phyloP scores from a whole-genome alignment of 768 basidiomycete genomes.

The Lentinula raphanica region DNA sequence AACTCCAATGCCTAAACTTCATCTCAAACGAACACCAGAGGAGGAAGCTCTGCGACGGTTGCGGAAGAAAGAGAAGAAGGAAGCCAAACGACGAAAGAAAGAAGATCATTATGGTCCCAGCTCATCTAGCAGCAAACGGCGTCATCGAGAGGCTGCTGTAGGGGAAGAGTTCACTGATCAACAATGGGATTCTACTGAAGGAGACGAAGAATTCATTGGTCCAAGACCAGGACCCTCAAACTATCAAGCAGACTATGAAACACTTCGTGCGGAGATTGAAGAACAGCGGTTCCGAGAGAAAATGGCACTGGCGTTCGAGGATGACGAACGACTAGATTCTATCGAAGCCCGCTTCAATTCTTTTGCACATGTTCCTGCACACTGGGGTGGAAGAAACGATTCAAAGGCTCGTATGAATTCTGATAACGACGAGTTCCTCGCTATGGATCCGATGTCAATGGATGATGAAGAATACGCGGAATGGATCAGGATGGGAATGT shows the following conservation, averaged over 20 bases:
- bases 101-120: slow-evolving; percentile 7
- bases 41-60: slow-evolving; percentile 45
- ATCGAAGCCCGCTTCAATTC: slow-evolving; percentile 61
- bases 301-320: slow-evolving; percentile 65
- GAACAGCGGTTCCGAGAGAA: slow-evolving; percentile 67
- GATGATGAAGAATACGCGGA: slow-evolving; percentile 86
- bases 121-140: slow-evolving; percentile 19
- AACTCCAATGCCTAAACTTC: slow-evolving; percentile 33
- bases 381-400: slow-evolving; percentile 3
- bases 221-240: slow-evolving; percentile 8
- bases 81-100: slow-evolving; percentile 24
- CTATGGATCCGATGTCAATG: slow-evolving; percentile 45
- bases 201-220: slow-evolving; percentile 14
- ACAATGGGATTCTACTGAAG: slow-evolving; percentile 42
- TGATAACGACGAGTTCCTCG: slow-evolving; percentile 35
- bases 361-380: slow-evolving; percentile 63
- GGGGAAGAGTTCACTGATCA: slow-evolving; percentile 9
- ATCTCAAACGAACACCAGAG: slow-evolving; percentile 58
- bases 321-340: slow-evolving; percentile 64
- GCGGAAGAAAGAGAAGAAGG: slow-evolving; percentile 35
- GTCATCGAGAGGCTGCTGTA: slow-evolving; percentile 16
- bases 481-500: slow-evolving; percentile 85
- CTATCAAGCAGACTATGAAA: slow-evolving; percentile 40
- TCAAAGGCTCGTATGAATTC: neutral
- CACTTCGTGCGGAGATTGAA: slow-evolving; percentile 50